These are phyloP conservation scores for Psilocybe mexicana DNA, from an alignment of 1,284 basidiomycete species.

Conservation along the genomic window DNA sequence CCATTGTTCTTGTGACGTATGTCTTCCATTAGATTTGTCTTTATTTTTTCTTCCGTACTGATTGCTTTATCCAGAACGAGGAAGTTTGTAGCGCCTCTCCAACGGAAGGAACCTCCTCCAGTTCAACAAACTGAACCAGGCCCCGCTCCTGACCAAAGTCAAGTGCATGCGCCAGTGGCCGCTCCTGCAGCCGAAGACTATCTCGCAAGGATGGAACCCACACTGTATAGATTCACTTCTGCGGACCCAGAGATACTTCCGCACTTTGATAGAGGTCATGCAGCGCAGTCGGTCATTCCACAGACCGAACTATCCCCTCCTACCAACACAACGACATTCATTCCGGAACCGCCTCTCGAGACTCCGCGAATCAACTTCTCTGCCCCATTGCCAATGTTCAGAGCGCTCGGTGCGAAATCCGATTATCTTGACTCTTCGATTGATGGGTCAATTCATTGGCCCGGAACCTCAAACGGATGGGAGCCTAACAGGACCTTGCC, in stretches of 20 bases:
- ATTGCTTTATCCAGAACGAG: neutral
- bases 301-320: neutral
- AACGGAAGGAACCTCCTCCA: neutral
- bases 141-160: neutral
- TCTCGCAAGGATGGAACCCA: neutral
- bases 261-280: neutral
- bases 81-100: neutral
- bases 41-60: neutral
- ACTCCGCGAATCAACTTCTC: neutral
- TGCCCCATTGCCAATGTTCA: neutral
- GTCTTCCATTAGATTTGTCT: neutral
- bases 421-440: neutral
- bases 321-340: neutral
- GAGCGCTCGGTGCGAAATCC: neutral
- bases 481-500: too few species aligned
- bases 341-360: neutral
- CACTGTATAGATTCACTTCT: neutral
- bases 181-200: neutral
- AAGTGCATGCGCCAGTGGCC: neutral
- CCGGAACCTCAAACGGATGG: too few species aligned
- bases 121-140: neutral
- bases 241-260: neutral
- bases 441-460: neutral
- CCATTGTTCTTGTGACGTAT: constrained; percentile 23
- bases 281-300: neutral